Evolutionary conservation across 1,284 basidiomycete genomes (phyloP), one percentile per base, ranked within the genome.

Genomic region (Laetiporus sulphureus): DNA sequence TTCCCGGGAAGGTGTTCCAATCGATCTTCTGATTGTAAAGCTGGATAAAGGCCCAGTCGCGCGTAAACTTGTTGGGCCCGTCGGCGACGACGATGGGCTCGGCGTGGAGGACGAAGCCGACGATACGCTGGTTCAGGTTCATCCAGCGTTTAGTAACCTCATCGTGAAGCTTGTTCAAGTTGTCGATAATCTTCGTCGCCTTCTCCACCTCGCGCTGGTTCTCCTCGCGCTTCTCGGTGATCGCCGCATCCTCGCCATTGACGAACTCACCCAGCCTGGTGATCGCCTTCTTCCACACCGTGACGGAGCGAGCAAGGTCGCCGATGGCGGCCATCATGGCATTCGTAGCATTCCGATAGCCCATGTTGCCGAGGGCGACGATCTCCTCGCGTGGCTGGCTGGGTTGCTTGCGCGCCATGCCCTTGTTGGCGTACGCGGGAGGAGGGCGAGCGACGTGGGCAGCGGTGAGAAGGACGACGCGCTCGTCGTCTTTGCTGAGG

Each of bases 331-430:
- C 36, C 62, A 56, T 61, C 42, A 67, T 60, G 45, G 35, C 43
- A 35, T 45, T 49, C 47, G 61, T 27, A 38, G 63, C 57, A 38
- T 59, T 51, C 27, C 45, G 38, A 52, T 56, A 68, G 38, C 43
- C 55, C 39, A n/a, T 44, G 47, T 6, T 54, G 30, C 66, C 66
- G 48, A 65, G 64, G 18, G 47, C 55, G 45, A 67, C 45, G 47
- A 69, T 51, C 34, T 66, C 52, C 57, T 67, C 59, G 40, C 53
- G 62, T 44, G 48, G 35, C 47, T 57, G 55, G 51, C 51, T 57
- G 7, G 13, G 37, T 23, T 52, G 50, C 49, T 39, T 56, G 32
- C 38, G 51, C 23, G 52, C 47, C 41, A 53, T 41, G 50, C 41
- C 49, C 46, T 44, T 59, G 55, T 65, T 61, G 34, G 30, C 24